Evolutionary conservation across 257 asterid genomes (phyloP), one percentile per base, ranked within the genome.

Genomic region (Cynanchum wilfordii): DNA sequence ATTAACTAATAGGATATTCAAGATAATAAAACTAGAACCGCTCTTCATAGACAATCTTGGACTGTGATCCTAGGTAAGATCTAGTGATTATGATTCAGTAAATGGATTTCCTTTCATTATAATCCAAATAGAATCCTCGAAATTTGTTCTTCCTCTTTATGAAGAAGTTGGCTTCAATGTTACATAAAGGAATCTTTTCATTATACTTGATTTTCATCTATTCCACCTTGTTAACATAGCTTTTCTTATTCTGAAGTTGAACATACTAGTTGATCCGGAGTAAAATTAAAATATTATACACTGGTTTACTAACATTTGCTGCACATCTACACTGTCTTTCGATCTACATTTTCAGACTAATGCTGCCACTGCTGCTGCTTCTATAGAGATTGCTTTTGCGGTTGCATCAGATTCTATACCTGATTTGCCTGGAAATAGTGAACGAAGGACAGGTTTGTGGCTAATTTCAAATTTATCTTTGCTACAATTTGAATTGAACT

Each of bases 361-460:
- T 79, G 87, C 79, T 51, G 74, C 81, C 56, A 64, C 75, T 57
- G 62, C 76, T 69, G 79, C 83, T 78, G 88, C 84, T 81, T 85
- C 86, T 63, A 51, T 79, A 66, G 83, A 83, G 85, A 72, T 78
- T 66, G 68, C 51, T 49, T 40, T 42, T 76, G 79, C 30, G 55
- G 84, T 79, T 70, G 77, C 82, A 59, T 75, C 81, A 4, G 82
- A 78, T 78, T 84, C 84, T 82, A 88, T 65, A 80, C 88, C 86
- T 78, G 85, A 81, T 58, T 81, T 86, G 62, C 85, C 90, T 12
- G 91, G 84, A 77, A 84, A 79, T 75, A 78, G 81, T 78, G 88
- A 85, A 72, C 84, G 76, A 54, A 79, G 87, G 71, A 79, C 85
- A 87, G 97, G 98, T 90, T 66, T 82, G 76, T 60, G 45, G 75